phyloP scores from a whole-genome alignment of 331 rosid species.

The Saraca asoca region DNA sequence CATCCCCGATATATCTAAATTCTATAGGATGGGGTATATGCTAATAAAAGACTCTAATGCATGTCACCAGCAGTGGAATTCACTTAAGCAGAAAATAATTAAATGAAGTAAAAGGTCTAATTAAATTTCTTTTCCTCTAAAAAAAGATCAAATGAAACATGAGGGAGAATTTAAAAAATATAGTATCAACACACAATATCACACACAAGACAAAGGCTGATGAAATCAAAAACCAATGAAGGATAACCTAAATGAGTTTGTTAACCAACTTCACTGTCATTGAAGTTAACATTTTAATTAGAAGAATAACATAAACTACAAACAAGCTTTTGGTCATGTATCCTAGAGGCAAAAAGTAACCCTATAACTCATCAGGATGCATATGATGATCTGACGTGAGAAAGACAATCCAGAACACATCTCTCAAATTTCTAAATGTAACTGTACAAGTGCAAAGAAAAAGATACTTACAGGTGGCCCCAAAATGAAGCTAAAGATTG shows the following conservation, averaged over 20 bases:
- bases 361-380: conserved; percentile 24
- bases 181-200: conserved; percentile 4
- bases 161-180: too few species aligned
- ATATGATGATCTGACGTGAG: conserved; percentile 20
- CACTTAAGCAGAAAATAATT: conserved; percentile 16
- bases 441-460: conserved; percentile 20
- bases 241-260: conserved; percentile 22
- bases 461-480: conserved; percentile 92
- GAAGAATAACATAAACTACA: conserved; percentile 10
- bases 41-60: conserved; percentile 36
- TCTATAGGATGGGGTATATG: conserved; percentile 44
- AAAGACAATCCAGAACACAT: conserved; percentile 22
- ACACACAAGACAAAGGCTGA: conserved; percentile 24
- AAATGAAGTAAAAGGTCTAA: neutral
- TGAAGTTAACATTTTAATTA: conserved; percentile 13
- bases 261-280: conserved; percentile 6
- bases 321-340: conserved; percentile 20
- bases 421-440: conserved; percentile 12
- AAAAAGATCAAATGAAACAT: conserved; percentile 4
- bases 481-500: conserved; percentile 98
- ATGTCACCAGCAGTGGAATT: conserved; percentile 30
- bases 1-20: conserved; percentile 60
- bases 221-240: conserved; percentile 3
- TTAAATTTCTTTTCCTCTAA: too few species aligned
- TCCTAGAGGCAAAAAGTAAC: conserved; percentile 15